Percentiles rank a stretch among this genome's conserved stretches.
These are phyloP conservation scores for Fragaria iinumae DNA, from an alignment of 306 rosid genomes.

Conservation along the genomic window DNA sequence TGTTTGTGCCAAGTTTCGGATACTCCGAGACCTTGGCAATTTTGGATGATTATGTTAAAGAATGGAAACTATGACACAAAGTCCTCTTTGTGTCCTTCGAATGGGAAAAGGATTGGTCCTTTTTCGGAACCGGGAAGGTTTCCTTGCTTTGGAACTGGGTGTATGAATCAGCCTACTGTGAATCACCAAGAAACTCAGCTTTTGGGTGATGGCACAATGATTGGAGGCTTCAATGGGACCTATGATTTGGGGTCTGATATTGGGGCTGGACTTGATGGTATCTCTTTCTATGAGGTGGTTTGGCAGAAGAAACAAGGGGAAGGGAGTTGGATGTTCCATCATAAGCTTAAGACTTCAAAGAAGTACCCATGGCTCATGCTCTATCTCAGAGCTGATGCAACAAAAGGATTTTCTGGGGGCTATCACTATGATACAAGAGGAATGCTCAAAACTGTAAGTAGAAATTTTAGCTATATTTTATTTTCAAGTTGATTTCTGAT, in stretches of 20 bases:
- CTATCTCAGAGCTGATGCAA: slow-evolving; percentile 85
- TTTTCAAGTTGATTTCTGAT: not conserved
- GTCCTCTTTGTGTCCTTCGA: slow-evolving; percentile 58
- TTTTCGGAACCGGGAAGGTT: slow-evolving; percentile 47
- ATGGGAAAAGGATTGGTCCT: slow-evolving; percentile 56
- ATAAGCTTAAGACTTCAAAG: slow-evolving; percentile 65
- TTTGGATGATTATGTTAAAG: slow-evolving; percentile 86
- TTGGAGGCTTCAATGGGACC: slow-evolving; percentile 64
- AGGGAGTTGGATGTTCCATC: slow-evolving; percentile 77
- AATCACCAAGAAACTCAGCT: slow-evolving; percentile 49
- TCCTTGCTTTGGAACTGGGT: slow-evolving; percentile 75
- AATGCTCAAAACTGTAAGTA: slow-evolving; percentile 72
- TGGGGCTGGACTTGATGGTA: slow-evolving; percentile 24
- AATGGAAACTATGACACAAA: slow-evolving; percentile 62
- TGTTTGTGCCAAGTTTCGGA: slow-evolving; percentile 51
- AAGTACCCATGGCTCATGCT: slow-evolving; percentile 87
- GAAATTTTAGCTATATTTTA: not conserved
- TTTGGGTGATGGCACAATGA: slow-evolving; percentile 32
- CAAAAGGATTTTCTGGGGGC: slow-evolving; percentile 78
- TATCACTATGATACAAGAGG: slow-evolving; percentile 85
- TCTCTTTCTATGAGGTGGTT: slow-evolving; percentile 63
- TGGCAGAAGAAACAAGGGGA: slow-evolving; percentile 72
- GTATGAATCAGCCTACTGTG: slow-evolving; percentile 74
- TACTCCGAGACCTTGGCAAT: slow-evolving; percentile 67
- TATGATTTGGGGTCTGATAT: slow-evolving; percentile 54